Base-by-base conservation (phyloP, 2,329 filamentous ascomycete species). In the Trichoderma atrobrunneum region DNA sequence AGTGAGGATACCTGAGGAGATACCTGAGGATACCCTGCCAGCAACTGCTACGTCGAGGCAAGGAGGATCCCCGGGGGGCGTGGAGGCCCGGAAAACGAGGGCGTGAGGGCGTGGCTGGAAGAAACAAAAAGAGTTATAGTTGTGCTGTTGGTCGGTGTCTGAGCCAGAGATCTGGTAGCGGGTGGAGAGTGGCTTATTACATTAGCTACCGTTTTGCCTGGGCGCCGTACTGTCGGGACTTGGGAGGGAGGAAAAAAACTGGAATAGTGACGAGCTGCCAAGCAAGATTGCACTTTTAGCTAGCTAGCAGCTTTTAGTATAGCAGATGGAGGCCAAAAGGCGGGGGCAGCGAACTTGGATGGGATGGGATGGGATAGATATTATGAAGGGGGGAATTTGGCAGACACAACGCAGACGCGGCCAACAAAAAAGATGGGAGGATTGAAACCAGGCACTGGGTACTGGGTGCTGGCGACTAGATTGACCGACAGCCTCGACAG, bases 171-270 rank as follows among this genome's bases (percentile, higher is more conserved):
- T 63, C 59, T 48, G 68, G 68, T 56, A 63, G 43, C 48, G 68
- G 68, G 68, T 70, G 68, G 68, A 70, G 68, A 70, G 68, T 57
- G 59, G 68, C 59, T 64, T 26, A 34, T 57, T 70, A 43, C 39
- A n/a, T n/a, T 18, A 57, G 32, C 21, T 62, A 39, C 60, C 68
- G 68, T 70, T 57, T 54, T 70, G 36, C 59, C 68, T 70, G 68
- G 68, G 68, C 60, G 67, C 67, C 68, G 68, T 64, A 56, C 34
- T 70, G 68, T 70, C 68, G 68, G 68, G 68, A 63, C 60, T 24
- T 51, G 43, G 39, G 32, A 54, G 32, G 64, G 32, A 32, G 18
- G 3, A 18, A 39, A 43, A 18, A 32, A 24, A 32, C n/a, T 7
- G 64, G 24, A 39, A 54, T 54, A 54, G 48, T 14, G 48, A 54